Evolutionary conservation across 73 alveolate species (phyloP).

Genomic region (Uronychia setigera): DNA sequence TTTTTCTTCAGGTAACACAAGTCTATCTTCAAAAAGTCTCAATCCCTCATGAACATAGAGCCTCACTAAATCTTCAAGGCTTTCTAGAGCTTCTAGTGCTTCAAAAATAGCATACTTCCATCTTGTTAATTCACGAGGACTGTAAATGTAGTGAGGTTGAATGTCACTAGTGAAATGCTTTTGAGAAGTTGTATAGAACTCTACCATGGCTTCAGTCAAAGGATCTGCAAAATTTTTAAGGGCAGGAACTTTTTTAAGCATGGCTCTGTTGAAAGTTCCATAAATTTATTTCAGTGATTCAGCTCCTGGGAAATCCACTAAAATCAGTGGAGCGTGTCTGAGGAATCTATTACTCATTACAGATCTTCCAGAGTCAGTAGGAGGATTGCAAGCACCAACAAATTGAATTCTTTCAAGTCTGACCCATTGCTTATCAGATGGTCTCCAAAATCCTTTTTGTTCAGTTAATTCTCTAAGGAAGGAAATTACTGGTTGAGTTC

Average conservation of each 20-base stretch:
- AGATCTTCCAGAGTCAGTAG: constrained; percentile 99
- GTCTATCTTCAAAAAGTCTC: constrained; percentile 98
- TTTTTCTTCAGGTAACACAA: constrained; percentile 96
- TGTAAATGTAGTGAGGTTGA: constrained; percentile 99
- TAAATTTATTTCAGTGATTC: constrained; percentile 98
- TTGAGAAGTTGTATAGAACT: constrained; percentile 95
- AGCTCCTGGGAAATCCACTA: constrained; percentile 99
- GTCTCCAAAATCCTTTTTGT: constrained; percentile 98
- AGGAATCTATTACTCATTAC: constrained; percentile 97
- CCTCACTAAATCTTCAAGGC: constrained; percentile 93
- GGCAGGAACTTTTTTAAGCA: constrained; percentile 91
- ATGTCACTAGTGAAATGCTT: constrained; percentile 96
- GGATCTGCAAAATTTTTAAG: constrained; percentile 83
- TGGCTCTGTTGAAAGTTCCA: constrained; percentile 98
- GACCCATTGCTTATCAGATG: constrained; percentile 95
- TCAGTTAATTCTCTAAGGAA: constrained; percentile 98
- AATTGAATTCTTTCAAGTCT: constrained; percentile 95
- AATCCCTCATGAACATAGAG: constrained; percentile 96
- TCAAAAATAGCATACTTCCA: constrained; percentile 84
- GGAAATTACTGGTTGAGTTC: constrained; percentile 92
- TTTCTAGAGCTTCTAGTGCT: constrained; percentile 75
- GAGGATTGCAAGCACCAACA: constrained; percentile 99
- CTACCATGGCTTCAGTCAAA: constrained; percentile 99
- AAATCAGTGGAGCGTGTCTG: constrained; percentile 97
- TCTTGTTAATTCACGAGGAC: constrained; percentile 98